Evolutionary conservation across 2,329 filamentous ascomycete genomes (phyloP), one percentile per base, ranked within the genome.

Genomic region (Claviceps sp.): DNA sequence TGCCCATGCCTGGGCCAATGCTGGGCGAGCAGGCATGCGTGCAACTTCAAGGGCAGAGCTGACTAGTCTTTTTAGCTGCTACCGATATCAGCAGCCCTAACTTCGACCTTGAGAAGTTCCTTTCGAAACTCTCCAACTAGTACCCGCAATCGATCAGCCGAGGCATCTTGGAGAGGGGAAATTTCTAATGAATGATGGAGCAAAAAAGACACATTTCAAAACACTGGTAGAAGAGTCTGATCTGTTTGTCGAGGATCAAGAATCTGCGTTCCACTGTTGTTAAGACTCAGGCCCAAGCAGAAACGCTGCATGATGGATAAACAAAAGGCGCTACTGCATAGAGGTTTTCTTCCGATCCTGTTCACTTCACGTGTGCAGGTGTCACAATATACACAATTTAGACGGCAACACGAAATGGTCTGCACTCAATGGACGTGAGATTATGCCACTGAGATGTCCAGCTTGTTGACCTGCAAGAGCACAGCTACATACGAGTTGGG

Each of bases 31-130:
- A 34, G 45, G 22, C 37, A 40, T 9, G 37, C 2, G 11, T 50
- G 18, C 3, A 38, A 34, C 37, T 11, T 46, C 4, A 42, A 50
- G 11, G n/a, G 20, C 20, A 34, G 46, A 50, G 40, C 40, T 54
- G 40, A 55, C 49, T n/a, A 43, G 5, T 22, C 11, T 38, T 22
- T 30, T 18, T 51, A 70, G 68, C 63, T 41, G 59, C 66, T 48
- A 63, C 63, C 54, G 84, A 97, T 72, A 85, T 85, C 55, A 81
- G 84, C 65, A 82, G 93, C 74, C 82, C 89, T 65, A 88, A 89
- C 65, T 97, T 97, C 74, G 90, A 98, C 68, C 77, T 97, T 61
- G 91, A 97, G 76, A 83, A 86, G 61, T 88, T 81, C 70, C 72
- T 95, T 69, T 78, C 81, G 63, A 76, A 79, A 62, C 72, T 88